phyloP scores from a whole-genome alignment of 2,329 filamentous ascomycete genomes.

The Pseudogymnoascus sp. region DNA sequence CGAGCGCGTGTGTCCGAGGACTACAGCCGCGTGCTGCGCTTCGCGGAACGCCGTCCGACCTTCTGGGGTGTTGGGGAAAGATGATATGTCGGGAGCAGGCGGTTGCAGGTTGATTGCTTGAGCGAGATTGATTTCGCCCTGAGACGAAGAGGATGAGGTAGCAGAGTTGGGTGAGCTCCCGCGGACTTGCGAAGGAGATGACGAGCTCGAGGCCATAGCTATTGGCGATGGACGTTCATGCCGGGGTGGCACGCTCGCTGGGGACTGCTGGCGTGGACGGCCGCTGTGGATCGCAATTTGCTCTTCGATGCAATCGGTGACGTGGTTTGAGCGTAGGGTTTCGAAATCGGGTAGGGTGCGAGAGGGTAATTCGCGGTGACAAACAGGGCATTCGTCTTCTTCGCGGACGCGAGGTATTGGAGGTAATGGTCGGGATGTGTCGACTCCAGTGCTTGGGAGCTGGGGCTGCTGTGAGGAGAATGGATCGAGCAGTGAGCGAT shows the following conservation, averaged over 20 bases:
- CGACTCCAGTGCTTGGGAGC: neutral
- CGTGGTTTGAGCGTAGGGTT: slow-evolving; percentile 49
- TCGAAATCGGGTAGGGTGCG: slow-evolving; percentile 47
- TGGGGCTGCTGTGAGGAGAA: neutral
- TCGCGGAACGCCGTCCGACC: slow-evolving; percentile 19
- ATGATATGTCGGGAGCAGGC: neutral
- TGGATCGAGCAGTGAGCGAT: slow-evolving; percentile 15
- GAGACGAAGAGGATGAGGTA: slow-evolving; percentile 14
- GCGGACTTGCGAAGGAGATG: neutral
- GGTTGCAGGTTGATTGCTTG: slow-evolving; percentile 4
- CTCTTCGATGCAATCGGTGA: slow-evolving; percentile 45
- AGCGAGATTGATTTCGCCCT: neutral
- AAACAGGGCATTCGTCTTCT: slow-evolving; percentile 74
- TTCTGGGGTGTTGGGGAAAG: slow-evolving; percentile 17
- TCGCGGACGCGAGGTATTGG: slow-evolving; percentile 46
- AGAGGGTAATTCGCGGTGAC: slow-evolving; percentile 62
- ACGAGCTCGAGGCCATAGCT: slow-evolving; percentile 17
- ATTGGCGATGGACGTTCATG: slow-evolving; percentile 14
- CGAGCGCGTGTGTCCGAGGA: slow-evolving; percentile 12
- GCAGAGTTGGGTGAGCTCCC: slow-evolving; percentile 13
- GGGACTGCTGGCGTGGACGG: slow-evolving; percentile 9
- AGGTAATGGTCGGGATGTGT: slow-evolving; percentile 15
- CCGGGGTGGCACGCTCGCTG: slow-evolving; percentile 11
- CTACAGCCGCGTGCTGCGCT: slow-evolving; percentile 20
- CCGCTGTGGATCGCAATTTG: slow-evolving; percentile 14